Percentiles rank a stretch among this genome's conserved stretches.
These are phyloP conservation scores for Heimioporus sp. DNA, from an alignment of 768 basidiomycete genomes.

Conservation along the genomic window DNA sequence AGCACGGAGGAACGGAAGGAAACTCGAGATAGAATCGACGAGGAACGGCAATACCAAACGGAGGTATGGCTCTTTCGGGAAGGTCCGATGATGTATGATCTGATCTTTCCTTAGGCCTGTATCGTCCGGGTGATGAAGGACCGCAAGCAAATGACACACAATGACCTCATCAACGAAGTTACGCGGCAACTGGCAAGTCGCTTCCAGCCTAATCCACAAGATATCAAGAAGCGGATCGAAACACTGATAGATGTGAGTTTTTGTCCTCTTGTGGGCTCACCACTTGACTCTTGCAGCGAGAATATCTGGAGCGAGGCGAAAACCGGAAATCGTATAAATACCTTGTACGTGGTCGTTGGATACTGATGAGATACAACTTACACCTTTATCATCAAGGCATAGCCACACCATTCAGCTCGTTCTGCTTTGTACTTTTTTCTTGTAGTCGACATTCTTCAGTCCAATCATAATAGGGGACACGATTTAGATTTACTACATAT, in stretches of 20 bases:
- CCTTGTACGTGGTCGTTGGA: slow-evolving; percentile 37
- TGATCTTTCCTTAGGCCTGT: slow-evolving; percentile 66
- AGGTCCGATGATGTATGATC: background rate
- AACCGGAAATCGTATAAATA: slow-evolving; percentile 90
- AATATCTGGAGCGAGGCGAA: slow-evolving; percentile 89
- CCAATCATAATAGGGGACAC: background rate
- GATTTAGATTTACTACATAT: slow-evolving; percentile 25
- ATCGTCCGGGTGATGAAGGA: slow-evolving; percentile 98
- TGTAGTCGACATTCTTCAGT: too few relatives aligned
- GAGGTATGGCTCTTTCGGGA: slow-evolving; percentile 54
- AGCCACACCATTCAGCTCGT: background rate
- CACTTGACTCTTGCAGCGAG: slow-evolving; percentile 53
- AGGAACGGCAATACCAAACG: slow-evolving; percentile 84
- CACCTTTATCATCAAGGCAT: slow-evolving; percentile 19
- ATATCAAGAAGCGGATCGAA: slow-evolving; percentile 94
- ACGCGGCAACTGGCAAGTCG: slow-evolving; percentile 80
- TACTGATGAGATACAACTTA: slow-evolving; percentile 1
- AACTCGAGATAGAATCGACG: slow-evolving; percentile 86
- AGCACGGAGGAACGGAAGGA: slow-evolving; percentile 84
- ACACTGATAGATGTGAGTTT: slow-evolving; percentile 81
- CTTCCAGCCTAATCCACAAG: slow-evolving; percentile 81
- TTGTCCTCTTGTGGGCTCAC: background rate
- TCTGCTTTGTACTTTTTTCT: too few relatives aligned
- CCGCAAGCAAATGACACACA: slow-evolving; percentile 84
- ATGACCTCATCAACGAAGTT: slow-evolving; percentile 87